These are phyloP conservation scores for Alternaria sp. DNA, from an alignment of 2,329 filamentous ascomycete species.

Conservation along the genomic window DNA sequence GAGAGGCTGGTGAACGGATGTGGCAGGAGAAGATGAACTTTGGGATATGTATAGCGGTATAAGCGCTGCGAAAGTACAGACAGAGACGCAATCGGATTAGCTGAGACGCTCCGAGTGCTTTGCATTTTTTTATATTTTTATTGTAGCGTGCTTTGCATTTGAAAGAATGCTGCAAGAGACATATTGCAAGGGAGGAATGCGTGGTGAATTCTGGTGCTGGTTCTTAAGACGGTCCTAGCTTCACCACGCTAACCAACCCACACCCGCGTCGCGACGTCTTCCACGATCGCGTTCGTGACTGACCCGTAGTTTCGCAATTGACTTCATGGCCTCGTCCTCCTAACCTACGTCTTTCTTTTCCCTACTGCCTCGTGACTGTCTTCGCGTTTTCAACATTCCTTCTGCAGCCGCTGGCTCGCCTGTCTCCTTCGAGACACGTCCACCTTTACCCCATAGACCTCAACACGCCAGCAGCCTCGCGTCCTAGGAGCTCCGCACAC, in stretches of 20 bases:
- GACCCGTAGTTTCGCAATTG: conserved; percentile 43
- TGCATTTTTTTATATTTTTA: too few species aligned
- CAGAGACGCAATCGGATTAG: conserved; percentile 4
- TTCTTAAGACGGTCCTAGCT: conserved; percentile 37
- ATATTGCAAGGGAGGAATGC: conserved; percentile 25
- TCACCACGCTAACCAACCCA: conserved; percentile 25
- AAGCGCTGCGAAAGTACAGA: conserved; percentile 2
- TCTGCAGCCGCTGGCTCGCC: conserved; percentile 36
- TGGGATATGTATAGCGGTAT: conserved; percentile 3
- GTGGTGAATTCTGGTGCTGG: conserved; percentile 32
- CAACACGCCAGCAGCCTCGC: conserved; percentile 44
- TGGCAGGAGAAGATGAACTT: conserved; percentile 22
- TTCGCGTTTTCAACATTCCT: conserved; percentile 25
- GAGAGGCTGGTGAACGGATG: conserved; percentile 32
- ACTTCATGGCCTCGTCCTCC: conserved; percentile 48
- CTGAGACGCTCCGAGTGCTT: conserved; percentile 11
- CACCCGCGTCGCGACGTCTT: conserved; percentile 27
- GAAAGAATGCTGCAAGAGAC: conserved; percentile 10
- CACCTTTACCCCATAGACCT: conserved; percentile 30
- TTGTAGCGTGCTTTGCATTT: conserved; percentile 8
- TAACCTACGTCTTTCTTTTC: conserved; percentile 37
- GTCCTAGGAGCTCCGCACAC: conserved; percentile 33
- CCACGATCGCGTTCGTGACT: conserved; percentile 37
- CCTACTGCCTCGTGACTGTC: conserved; percentile 23
- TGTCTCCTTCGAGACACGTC: conserved; percentile 39